phyloP scores from a whole-genome alignment of 2,329 filamentous ascomycete species.

The Ophiocordyceps robertsii region DNA sequence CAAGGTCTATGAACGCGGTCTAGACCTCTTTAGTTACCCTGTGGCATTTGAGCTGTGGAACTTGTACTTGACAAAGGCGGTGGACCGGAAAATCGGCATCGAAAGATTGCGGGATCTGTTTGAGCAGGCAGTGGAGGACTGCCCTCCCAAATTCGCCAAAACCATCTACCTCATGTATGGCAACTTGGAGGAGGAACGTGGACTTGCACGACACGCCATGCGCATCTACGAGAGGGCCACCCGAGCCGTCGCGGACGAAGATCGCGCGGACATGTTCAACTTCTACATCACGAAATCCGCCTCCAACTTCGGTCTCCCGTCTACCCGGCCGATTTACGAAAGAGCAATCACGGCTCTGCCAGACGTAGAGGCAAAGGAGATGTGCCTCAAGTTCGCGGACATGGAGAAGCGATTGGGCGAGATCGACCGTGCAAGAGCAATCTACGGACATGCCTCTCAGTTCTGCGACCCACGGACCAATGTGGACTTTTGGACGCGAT shows the following conservation, averaged over 20 bases:
- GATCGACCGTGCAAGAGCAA: constrained; percentile 87
- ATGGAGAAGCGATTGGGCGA: constrained; percentile 88
- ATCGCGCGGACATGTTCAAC: constrained; percentile 94
- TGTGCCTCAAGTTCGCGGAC: constrained; percentile 98
- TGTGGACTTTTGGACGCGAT: constrained; percentile 85
- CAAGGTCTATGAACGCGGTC: constrained; percentile 89
- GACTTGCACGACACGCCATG: constrained; percentile 92
- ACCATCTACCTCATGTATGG: constrained; percentile 97
- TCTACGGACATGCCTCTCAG: constrained; percentile 92
- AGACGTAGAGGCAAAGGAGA: constrained; percentile 83
- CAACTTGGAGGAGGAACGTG: constrained; percentile 88
- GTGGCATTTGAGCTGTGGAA: constrained; percentile 99
- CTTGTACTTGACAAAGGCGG: constrained; percentile 90
- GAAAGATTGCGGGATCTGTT: constrained; percentile 90
- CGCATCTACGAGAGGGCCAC: constrained; percentile 97
- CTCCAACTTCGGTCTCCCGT: constrained; percentile 92
- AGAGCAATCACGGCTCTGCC: constrained; percentile 87
- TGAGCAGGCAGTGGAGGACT: constrained; percentile 90
- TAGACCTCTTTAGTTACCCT: constrained; percentile 97
- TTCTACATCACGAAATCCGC: constrained; percentile 99
- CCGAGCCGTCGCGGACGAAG: constrained; percentile 85
- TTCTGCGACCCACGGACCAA: constrained; percentile 93
- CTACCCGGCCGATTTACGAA: constrained; percentile 91
- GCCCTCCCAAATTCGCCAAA: constrained; percentile 91
- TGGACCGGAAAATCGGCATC: constrained; percentile 90